These are phyloP conservation scores for Gracilaria caudata DNA, from an alignment of 23 red algal species.

Conservation along the genomic window DNA sequence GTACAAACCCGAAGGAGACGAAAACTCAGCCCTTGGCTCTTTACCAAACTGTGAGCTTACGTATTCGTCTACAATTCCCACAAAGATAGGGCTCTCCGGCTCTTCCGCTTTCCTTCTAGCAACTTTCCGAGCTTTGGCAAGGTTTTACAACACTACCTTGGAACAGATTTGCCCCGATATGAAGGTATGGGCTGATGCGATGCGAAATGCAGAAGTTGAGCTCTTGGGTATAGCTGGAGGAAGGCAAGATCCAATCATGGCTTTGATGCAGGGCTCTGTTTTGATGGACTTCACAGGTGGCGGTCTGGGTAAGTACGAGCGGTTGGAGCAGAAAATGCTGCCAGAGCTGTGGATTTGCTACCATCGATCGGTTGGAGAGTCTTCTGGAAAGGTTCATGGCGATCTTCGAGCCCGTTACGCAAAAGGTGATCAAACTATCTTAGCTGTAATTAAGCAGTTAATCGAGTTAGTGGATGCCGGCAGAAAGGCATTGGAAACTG, in stretches of 20 bases:
- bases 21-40: neutral
- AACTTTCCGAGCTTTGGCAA: constrained; percentile 59
- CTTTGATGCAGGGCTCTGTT: constrained; percentile 60
- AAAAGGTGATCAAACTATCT: constrained; percentile 15
- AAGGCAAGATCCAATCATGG: constrained; percentile 67
- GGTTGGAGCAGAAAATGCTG: neutral
- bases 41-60: constrained; percentile 60
- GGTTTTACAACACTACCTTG: constrained; percentile 63
- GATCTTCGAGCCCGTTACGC: constrained; percentile 24
- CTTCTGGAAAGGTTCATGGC: constrained; percentile 58
- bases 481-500: constrained; percentile 1
- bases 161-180: constrained; percentile 52
- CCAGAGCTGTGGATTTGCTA: constrained; percentile 45
- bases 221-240: constrained; percentile 68
- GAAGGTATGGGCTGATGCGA: constrained; percentile 46
- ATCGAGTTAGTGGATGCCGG: constrained; percentile 19
- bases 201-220: constrained; percentile 60
- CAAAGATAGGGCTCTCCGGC: constrained; percentile 60
- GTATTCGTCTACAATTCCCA: constrained; percentile 68
- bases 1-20: neutral
- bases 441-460: constrained; percentile 4
- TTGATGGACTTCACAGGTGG: constrained; percentile 71
- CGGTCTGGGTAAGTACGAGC: neutral
- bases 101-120: constrained; percentile 73
- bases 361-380: constrained; percentile 14